Evolutionary conservation across 495 filamentous ascomycete genomes (phyloP).

Genomic region (Alectoria sarmentosa): DNA sequence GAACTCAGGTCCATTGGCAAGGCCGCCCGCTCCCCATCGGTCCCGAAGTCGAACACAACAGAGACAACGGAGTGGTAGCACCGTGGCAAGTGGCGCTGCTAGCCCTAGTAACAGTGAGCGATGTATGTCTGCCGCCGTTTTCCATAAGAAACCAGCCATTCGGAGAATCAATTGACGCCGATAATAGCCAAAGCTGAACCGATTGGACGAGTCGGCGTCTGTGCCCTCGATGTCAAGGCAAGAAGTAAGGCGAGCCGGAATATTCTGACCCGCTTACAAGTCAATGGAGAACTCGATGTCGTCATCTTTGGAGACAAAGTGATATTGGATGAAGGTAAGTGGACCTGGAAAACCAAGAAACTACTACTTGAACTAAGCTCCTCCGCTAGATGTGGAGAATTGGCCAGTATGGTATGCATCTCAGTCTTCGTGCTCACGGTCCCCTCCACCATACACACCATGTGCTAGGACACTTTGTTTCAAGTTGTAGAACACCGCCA

Average conservation of each 20-base stretch:
- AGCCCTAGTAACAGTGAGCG: slow-evolving; percentile 32
- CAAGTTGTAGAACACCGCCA: neutral
- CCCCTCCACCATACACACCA: neutral
- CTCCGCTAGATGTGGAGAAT: slow-evolving; percentile 56
- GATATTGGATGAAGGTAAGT: slow-evolving; percentile 82
- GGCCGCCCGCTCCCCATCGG: slow-evolving; percentile 36
- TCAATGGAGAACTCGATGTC: slow-evolving; percentile 89
- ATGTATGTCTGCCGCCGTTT: neutral
- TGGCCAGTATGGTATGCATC: slow-evolving; percentile 54
- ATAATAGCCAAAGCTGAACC: slow-evolving; percentile 21
- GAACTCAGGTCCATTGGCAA: slow-evolving; percentile 22
- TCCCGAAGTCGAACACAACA: slow-evolving; percentile 64
- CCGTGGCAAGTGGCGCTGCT: slow-evolving; percentile 59
- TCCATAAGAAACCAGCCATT: neutral
- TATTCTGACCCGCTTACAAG: slow-evolving; percentile 84
- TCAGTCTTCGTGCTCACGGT: slow-evolving; percentile 15
- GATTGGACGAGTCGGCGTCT: slow-evolving; percentile 76
- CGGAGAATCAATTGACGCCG: neutral
- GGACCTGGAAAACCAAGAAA: slow-evolving; percentile 43
- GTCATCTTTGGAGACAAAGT: slow-evolving; percentile 98
- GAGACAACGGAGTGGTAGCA: slow-evolving; percentile 69
- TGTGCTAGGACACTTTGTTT: neutral
- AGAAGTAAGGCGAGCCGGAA: slow-evolving; percentile 93
- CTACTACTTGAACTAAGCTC: neutral
- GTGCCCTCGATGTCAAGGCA: slow-evolving; percentile 91